phyloP scores from a whole-genome alignment of 2,329 filamentous ascomycete species.

The Fusarium mangiferae region DNA sequence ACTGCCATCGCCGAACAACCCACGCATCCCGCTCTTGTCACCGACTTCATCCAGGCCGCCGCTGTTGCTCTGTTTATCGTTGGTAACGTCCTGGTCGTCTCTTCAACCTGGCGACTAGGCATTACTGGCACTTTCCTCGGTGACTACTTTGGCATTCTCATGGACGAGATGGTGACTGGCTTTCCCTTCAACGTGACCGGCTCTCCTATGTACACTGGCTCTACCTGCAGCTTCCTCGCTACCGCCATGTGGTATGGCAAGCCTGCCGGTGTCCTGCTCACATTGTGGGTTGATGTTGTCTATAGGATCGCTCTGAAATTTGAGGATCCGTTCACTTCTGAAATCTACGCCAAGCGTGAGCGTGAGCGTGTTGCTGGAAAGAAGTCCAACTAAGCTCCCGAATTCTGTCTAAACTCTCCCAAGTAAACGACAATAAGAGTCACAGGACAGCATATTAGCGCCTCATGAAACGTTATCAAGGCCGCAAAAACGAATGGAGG shows the following conservation, averaged over 20 bases:
- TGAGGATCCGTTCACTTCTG: slow-evolving; percentile 94
- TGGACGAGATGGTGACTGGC: slow-evolving; percentile 92
- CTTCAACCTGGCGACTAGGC: slow-evolving; percentile 90
- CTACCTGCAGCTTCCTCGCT: slow-evolving; percentile 90
- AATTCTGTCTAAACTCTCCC: background rate
- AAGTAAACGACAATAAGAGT: slow-evolving; percentile 16
- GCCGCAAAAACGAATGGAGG: background rate
- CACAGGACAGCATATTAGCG: background rate
- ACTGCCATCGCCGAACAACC: slow-evolving; percentile 81
- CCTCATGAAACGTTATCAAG: background rate
- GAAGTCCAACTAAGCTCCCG: slow-evolving; percentile 59
- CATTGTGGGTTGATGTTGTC: slow-evolving; percentile 76
- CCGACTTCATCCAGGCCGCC: slow-evolving; percentile 66
- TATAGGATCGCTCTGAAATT: slow-evolving; percentile 85
- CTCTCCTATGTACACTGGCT: slow-evolving; percentile 97
- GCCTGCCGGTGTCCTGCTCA: slow-evolving; percentile 84
- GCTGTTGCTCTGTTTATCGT: slow-evolving; percentile 76
- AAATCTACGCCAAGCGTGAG: slow-evolving; percentile 91
- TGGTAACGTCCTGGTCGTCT: slow-evolving; percentile 87
- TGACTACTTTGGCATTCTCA: slow-evolving; percentile 98
- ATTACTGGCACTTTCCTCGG: slow-evolving; percentile 96
- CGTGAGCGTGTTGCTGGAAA: slow-evolving; percentile 64
- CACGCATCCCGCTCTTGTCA: slow-evolving; percentile 76
- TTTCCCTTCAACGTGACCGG: slow-evolving; percentile 95
- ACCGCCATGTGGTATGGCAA: slow-evolving; percentile 86